Evolutionary conservation across 1,139 yeast species (phyloP).

Genomic region (Hansenula lynferdii): DNA sequence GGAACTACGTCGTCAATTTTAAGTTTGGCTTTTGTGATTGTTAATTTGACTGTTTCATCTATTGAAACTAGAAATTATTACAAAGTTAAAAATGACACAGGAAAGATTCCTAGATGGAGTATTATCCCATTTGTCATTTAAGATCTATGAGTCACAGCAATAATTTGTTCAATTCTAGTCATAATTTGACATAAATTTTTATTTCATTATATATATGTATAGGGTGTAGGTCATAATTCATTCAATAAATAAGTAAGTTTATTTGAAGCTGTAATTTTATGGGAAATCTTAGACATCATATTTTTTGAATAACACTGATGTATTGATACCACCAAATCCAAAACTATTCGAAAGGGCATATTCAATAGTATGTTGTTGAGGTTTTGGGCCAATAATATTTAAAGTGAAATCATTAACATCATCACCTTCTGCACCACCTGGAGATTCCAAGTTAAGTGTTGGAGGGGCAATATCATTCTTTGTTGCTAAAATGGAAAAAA

Average conservation of each 20-base stretch:
- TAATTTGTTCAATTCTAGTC: neutral
- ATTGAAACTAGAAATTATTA: conserved; percentile 55
- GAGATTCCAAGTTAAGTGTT: conserved; percentile 60
- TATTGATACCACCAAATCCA: conserved; percentile 97
- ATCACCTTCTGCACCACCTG: conserved; percentile 41
- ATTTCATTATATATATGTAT: neutral
- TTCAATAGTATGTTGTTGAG: conserved; percentile 34
- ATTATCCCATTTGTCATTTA: conserved; percentile 37
- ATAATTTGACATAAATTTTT: too few species aligned
- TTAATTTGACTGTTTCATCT: conserved; percentile 61
- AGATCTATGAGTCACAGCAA: too few species aligned
- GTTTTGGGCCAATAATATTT: conserved; percentile 54
- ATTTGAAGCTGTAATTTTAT: neutral
- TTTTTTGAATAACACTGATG: conserved; percentile 52
- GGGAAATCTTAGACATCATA: conserved; percentile 9
- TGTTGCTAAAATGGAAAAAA: conserved; percentile 70
- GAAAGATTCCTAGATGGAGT: conserved; percentile 25
- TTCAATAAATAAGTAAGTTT: neutral
- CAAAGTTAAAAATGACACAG: conserved; percentile 21
- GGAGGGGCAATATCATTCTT: conserved; percentile 64
- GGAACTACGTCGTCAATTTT: conserved; percentile 16
- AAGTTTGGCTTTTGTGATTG: conserved; percentile 50
- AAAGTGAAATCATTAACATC: conserved; percentile 41
- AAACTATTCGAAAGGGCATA: conserved; percentile 84
- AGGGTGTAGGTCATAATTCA: neutral